Conservation (phyloP, 2,329 filamentous ascomycete species). For the Trichophyton equinum region DNA sequence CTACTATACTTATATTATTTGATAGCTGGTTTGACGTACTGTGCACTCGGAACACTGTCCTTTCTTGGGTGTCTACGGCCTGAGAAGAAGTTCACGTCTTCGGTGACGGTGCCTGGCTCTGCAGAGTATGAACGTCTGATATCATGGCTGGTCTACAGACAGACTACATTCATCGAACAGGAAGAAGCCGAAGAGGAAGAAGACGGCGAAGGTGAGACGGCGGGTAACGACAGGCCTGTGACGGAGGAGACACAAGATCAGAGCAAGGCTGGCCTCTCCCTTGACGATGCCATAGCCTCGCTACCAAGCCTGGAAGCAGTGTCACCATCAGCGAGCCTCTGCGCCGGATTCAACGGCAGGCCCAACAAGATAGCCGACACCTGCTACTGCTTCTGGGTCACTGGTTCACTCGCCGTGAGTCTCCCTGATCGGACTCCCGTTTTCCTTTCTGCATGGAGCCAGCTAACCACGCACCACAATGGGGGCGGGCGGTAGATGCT, state of each 20-base stretch:
- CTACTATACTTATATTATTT: not conserved
- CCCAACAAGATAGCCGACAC: slow-evolving; percentile 88
- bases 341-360: slow-evolving; percentile 74
- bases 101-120: not conserved
- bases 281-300: slow-evolving; percentile 18
- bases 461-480: not conserved
- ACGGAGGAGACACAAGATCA: not conserved
- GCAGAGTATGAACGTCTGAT: slow-evolving; percentile 19
- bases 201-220: slow-evolving; percentile 29
- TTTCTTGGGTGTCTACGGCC: slow-evolving; percentile 54
- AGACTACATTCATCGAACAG: slow-evolving; percentile 45
- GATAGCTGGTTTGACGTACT: slow-evolving; percentile 79
- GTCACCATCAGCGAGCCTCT: not conserved
- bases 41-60: slow-evolving; percentile 63
- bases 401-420: slow-evolving; percentile 46
- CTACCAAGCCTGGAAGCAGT: slow-evolving; percentile 17
- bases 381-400: slow-evolving; percentile 91
- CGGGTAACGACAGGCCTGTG: not conserved
- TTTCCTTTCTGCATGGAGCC: no score
- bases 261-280: not conserved
- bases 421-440: not conserved
- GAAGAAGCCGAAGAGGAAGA: slow-evolving; percentile 34
- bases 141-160: slow-evolving; percentile 51
- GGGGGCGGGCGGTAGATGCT: slow-evolving; percentile 39
- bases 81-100: slow-evolving; percentile 17